Evolutionary conservation across 1,139 yeast genomes (phyloP).

Genomic region (Kodamaea ohmeri): DNA sequence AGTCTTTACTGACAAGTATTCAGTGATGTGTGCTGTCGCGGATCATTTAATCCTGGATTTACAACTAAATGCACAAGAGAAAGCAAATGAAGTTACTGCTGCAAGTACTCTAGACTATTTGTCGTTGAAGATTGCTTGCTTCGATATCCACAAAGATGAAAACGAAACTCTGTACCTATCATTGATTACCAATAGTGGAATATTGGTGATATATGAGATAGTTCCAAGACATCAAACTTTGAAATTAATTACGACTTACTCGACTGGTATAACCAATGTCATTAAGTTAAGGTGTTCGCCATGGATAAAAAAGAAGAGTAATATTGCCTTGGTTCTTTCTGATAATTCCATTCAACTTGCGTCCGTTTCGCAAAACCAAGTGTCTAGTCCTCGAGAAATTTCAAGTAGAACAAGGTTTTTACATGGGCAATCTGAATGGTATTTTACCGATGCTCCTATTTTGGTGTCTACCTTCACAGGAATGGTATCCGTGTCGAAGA

Average conservation of each 20-base stretch:
- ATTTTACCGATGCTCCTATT: background rate
- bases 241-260: background rate
- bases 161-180: conserved; percentile 17
- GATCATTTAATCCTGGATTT: conserved; percentile 26
- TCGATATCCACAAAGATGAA: conserved; percentile 24
- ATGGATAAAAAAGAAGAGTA: conserved; percentile 17
- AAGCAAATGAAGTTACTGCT: conserved; percentile 15
- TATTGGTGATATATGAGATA: conserved; percentile 22
- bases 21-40: conserved; percentile 28
- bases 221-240: conserved; percentile 5
- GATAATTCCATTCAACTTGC: conserved; percentile 21
- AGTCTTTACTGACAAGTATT: conserved; percentile 23
- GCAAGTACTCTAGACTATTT: conserved; percentile 18
- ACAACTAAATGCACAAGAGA: conserved; percentile 10
- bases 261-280: background rate
- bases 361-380: conserved; percentile 1
- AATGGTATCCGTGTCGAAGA: conserved; percentile 5
- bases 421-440: conserved; percentile 10
- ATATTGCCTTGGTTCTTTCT: conserved; percentile 16
- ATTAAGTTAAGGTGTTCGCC: conserved; percentile 25
- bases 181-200: conserved; percentile 19
- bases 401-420: conserved; percentile 7
- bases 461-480: conserved; percentile 11
- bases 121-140: conserved; percentile 29
- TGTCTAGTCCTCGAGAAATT: background rate